Conservation (phyloP, 2,329 filamentous ascomycete species). For the Hirsutella thompsonii region DNA sequence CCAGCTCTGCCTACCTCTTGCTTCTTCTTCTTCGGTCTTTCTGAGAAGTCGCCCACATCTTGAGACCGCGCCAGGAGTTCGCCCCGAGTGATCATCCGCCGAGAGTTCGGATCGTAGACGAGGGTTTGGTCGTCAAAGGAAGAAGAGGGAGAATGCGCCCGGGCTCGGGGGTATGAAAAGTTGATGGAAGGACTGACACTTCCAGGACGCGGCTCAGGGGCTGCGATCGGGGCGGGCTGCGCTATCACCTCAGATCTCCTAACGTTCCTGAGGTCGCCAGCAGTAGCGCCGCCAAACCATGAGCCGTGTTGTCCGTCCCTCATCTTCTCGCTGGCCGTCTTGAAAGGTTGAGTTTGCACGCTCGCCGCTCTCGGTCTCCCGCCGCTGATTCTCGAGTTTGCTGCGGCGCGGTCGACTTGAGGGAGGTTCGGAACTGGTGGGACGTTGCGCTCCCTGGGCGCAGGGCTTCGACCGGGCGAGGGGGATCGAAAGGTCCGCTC, state of each 20-base stretch:
- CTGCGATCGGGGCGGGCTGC: conserved; percentile 9
- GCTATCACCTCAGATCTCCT: conserved; percentile 30
- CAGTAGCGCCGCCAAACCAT: conserved; percentile 34
- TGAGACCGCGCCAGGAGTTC: conserved; percentile 31
- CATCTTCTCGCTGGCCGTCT: conserved; percentile 39
- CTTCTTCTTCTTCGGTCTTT: conserved; percentile 29
- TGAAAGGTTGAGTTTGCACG: conserved; percentile 35
- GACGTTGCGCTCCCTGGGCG: conserved; percentile 29
- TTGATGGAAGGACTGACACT: conserved; percentile 42
- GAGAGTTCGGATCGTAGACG: conserved; percentile 53
- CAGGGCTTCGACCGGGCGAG: conserved; percentile 40
- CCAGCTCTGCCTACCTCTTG: conserved; percentile 24
- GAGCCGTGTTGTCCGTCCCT: conserved; percentile 25
- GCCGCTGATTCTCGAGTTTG: conserved; percentile 10
- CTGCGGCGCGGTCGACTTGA: conserved; percentile 21
- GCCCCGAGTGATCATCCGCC: conserved; percentile 42
- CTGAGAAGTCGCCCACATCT: conserved; percentile 22
- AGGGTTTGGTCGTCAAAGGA: conserved; percentile 26
- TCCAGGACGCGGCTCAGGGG: conserved; percentile 23
- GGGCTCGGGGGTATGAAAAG: conserved; percentile 43
- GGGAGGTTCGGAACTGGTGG: conserved; percentile 72
- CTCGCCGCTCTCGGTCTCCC: conserved; percentile 11
- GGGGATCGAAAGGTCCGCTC: conserved; percentile 77
- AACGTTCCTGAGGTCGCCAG: conserved; percentile 30
- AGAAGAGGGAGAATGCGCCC: conserved; percentile 17